Base-by-base conservation (phyloP, 2,329 filamentous ascomycete genomes). In the Verruconis gallopava region DNA sequence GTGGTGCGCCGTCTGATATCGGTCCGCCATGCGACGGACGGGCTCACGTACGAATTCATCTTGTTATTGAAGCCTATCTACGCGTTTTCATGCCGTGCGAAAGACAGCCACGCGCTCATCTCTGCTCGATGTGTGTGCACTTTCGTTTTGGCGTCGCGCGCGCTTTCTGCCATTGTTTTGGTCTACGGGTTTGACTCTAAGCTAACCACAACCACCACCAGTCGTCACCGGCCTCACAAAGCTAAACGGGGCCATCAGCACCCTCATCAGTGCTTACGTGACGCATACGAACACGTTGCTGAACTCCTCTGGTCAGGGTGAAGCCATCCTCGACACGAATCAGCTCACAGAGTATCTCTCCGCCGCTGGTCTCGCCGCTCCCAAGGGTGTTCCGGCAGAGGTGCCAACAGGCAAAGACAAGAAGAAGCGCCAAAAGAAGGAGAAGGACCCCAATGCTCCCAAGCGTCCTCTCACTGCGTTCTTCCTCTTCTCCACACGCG, bases 391-490 rank as follows among this genome's bases (percentile, higher is more conserved):
- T 9, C 6, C 6, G 9, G 25, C 9, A 30, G 25, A 30, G 9
- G 45, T 42, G 17, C 52, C 37, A 3, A 18, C 39, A 13, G 34
- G 56, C 55, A 50, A 50, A 51, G 48, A 66, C 63, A 56, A 85
- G 73, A 86, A 86, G 72, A 86, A 91, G 72, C 80, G 83, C 62
- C 89, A 91, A 73, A 88, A 88, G 71, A 69, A 68, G 56, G 59
- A 61, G 37, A 65, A 60, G 50, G 89, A 96, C 60, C 88, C 88
- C 51, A 93, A 94, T 61, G 88, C 88, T 4, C 89, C 89, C 46
- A 96, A 95, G 75, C 79, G 88, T 39, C 88, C 89, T 5, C 64
- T 95, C 56, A 96, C 89, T 4, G 86, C 89, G 2, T 95, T 93
- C 69, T 94, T 96, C 69, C 69, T 95, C 47, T 96, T 86, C 68